Evolutionary conservation across 2,329 filamentous ascomycete genomes (phyloP), one percentile per base, ranked within the genome.

Genomic region (Diaporthe destruens): DNA sequence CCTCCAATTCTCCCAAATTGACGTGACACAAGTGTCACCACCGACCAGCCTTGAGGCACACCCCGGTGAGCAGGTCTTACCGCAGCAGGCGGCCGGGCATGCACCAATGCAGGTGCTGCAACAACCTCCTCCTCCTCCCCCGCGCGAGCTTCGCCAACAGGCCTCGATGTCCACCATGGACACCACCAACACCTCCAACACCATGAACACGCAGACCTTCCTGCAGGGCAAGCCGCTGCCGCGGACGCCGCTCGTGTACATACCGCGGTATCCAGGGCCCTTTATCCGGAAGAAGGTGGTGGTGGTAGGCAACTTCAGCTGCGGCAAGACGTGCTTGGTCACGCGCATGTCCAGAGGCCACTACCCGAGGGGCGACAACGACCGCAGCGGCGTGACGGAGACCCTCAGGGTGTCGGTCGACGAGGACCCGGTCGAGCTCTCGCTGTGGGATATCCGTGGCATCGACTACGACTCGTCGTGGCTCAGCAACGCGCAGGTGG

Each of bases 381-480:
- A 68, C 53, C 67, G 70, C 11, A 59, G 55, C 29, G 23, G 51
- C 54, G 53, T 71, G 29, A 72, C 47, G 2, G 71, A 74, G 53
- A 72, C 59, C 5, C 51, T 74, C 18, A 69, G 47, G 32, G 61
- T 74, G 3, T 53, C 73, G 18, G 73, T 74, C 54, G 73, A 74
- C 47, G 73, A 74, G 18, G 59, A 72, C 44, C 66, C 73, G 2
- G 69, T 74, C 23, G 66, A 74, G 47, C 36, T 74, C 3, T 72
- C 65, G 14, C 47, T 74, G 9, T 74, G 73, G 73, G 73, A 74
- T 14, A 68, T 74, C 23, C 73, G 73, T 3, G 73, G 73, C 23
- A 72, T 72, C n/a, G 73, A 74, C 59, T 74, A 74, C 59, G 73
- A 74, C 66, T 71, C 73, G 14, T 67, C 73, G 6, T 72, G 71